Evolutionary conservation across 2,329 filamentous ascomycete genomes (phyloP), one percentile per base, ranked within the genome.

Genomic region (Pseudocercospora musae): DNA sequence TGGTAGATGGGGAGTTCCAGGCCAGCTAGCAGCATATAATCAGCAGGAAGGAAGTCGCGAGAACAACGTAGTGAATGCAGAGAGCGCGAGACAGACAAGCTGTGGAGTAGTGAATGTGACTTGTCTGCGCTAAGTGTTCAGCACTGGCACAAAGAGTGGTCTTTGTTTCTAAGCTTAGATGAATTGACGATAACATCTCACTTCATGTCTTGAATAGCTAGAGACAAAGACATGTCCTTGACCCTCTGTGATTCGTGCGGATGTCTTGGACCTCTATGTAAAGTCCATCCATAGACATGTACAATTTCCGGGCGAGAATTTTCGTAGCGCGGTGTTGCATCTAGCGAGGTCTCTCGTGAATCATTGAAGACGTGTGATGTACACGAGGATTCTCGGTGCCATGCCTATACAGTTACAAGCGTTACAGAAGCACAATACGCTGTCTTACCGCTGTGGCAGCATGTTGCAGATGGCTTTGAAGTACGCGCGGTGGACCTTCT

Each of bases 401-500:
- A 40, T 20, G 21, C n/a, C 52, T 54, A 54, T 40, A 54, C 52
- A 40, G 25, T n/a, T 18, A 52, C 20, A 31, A 27, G 49, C 49
- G 15, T 31, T 18, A 21, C 33, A 23, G 3, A 23, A 5, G 10
- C 9, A 29, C 29, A 31, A 2, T 15, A 11, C 20, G 29, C 15
- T 18, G 20, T n/a, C 40, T 72, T 61, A 96, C 80, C 91, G 84
- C 70, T 91, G 87, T 21, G 87, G 85, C 78, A 98, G 84, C 89
- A 96, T 95, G 75, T 94, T 91, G 78, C 85, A 87, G 66, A 97
- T 85, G 61, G 84, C 83, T 65, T 80, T 83, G 81, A 87, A 96
- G 79, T 96, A 96, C 61, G 85, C 83, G 66, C 83, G 76, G 27
- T 84, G 78, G 49, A 97, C 84, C 31, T 31, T 59, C 69, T 86